Evolutionary conservation across 1,139 yeast species (phyloP).

Genomic region (Nakaseomyces uthaithaninus): DNA sequence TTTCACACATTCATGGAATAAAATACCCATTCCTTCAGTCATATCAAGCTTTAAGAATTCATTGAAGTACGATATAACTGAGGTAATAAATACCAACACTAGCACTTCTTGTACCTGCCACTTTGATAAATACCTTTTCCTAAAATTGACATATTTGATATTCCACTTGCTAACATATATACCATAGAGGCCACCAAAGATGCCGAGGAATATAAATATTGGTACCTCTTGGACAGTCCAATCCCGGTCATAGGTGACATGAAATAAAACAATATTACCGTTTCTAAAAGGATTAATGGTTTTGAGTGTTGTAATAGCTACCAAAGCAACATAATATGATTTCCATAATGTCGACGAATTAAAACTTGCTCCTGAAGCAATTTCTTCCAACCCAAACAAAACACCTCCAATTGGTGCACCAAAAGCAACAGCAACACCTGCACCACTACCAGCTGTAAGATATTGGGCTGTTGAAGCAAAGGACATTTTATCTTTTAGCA

Average conservation of each 20-base stretch:
- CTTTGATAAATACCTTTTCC: slow-evolving; percentile 52
- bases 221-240: slow-evolving; percentile 89
- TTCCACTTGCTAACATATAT: slow-evolving; percentile 72
- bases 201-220: slow-evolving; percentile 66
- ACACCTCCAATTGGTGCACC: slow-evolving; percentile 96
- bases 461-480: slow-evolving; percentile 40
- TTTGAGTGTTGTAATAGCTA: slow-evolving; percentile 75
- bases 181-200: slow-evolving; percentile 90
- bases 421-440: slow-evolving; percentile 90
- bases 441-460: slow-evolving; percentile 79
- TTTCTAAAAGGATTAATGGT: slow-evolving; percentile 82
- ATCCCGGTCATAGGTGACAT: slow-evolving; percentile 71
- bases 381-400: slow-evolving; percentile 65
- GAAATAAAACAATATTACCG: slow-evolving; percentile 88
- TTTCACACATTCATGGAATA: slow-evolving; percentile 74
- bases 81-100: slow-evolving; percentile 58
- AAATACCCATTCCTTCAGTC: slow-evolving; percentile 89
- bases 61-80: slow-evolving; percentile 74
- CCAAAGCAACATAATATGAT: slow-evolving; percentile 80
- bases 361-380: slow-evolving; percentile 39
- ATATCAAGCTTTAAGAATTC: slow-evolving; percentile 75
- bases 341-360: slow-evolving; percentile 81
- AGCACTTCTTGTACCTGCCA: slow-evolving; percentile 59
- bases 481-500: slow-evolving; percentile 39
- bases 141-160: slow-evolving; percentile 66